Percentiles rank a stretch among this genome's conserved stretches.
Evolutionary conservation across 129 eudicot genomes (phyloP).

Genomic region (sunflower (Helianthus annuus)): HanXRQr2.0-SUNRISE NC_035449.2:114428497-114428996

Average conservation of each 20-base stretch:
- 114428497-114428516: too few species aligned
- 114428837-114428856: slow-evolving; percentile 91
- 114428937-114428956: neutral
- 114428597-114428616: too few species aligned
- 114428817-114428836: slow-evolving; percentile 54
- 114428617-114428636: too few species aligned
- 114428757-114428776: slow-evolving; percentile 45
- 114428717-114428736: slow-evolving; percentile 23
- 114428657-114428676: too few species aligned
- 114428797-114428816: slow-evolving; percentile 36
- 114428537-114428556: too few species aligned
- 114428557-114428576: too few species aligned
- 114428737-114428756: slow-evolving; percentile 44
- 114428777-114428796: slow-evolving; percentile 33
- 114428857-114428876: slow-evolving; percentile 82
- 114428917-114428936: neutral
- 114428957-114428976: slow-evolving; percentile 5
- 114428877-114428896: slow-evolving; percentile 70
- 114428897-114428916: neutral
- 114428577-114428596: too few species aligned
- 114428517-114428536: too few species aligned
- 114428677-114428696: too few species aligned
- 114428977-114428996: slow-evolving; percentile 25
- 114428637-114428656: too few species aligned
- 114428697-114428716: too few species aligned